A percentile compares a stretch with the other conserved stretches of the same genome.
phyloP scores from a whole-genome alignment of 495 filamentous ascomycete genomes.

The Podospora sp. region DNA sequence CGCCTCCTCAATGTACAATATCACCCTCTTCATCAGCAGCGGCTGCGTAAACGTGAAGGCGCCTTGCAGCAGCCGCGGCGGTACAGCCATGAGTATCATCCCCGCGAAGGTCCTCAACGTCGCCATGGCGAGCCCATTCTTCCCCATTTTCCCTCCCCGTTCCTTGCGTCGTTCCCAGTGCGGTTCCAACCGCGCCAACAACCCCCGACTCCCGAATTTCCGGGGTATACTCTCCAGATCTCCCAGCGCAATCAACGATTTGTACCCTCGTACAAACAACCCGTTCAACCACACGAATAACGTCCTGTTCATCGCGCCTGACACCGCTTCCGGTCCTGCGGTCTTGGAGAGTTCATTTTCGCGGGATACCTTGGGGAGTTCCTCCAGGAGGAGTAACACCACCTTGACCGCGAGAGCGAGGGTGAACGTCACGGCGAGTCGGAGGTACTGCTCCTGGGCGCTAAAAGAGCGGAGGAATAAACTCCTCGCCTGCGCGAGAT shows the following conservation, averaged over 20 bases:
- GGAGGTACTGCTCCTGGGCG: neutral
- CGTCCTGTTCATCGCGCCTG: neutral
- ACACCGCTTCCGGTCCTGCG: neutral
- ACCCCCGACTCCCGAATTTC: neutral
- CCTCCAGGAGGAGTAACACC: neutral
- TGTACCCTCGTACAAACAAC: neutral
- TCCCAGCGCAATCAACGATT: neutral
- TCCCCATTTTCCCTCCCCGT: neutral
- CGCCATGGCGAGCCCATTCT: neutral
- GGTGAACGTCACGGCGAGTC: neutral
- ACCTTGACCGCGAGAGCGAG: neutral
- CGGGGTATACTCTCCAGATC: neutral
- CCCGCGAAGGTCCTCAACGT: neutral
- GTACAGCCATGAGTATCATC: neutral
- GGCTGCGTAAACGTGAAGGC: slow-evolving; percentile 2
- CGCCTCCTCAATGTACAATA: neutral
- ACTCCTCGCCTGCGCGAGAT: slow-evolving; percentile 4
- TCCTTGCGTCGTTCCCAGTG: neutral
- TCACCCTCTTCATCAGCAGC: slow-evolving; percentile 8
- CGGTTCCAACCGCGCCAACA: neutral
- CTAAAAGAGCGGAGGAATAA: neutral
- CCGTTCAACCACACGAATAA: slow-evolving; percentile 1
- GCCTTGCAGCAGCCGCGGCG: neutral
- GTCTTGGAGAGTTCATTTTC: neutral
- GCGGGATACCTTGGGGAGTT: neutral